Base-by-base conservation (phyloP, 2,329 filamentous ascomycete genomes). In the Alternaria tenuissima region DNA sequence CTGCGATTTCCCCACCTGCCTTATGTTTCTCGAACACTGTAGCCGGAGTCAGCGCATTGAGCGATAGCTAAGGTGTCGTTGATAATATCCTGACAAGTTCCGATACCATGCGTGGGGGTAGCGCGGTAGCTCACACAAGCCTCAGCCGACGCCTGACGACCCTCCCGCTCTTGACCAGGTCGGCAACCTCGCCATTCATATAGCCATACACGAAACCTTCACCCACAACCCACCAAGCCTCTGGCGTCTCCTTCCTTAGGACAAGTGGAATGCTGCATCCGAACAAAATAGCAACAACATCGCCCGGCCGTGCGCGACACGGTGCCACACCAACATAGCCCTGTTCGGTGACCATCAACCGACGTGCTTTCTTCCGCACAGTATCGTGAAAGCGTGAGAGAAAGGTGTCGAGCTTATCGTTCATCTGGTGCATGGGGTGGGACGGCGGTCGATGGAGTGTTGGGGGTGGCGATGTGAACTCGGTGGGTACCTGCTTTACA, bases 181-280 rank as follows among this genome's bases (percentile, higher is more conserved):
- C 39, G 12, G 61, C 55, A 22, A 66, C 54, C 49, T 76, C 68
- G 11, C 73, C 72, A 32, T 71, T 69, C 74, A 76, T 75, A n/a
- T 62, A 64, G 11, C 67, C 66, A 53, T 74, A 54, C 16, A 70
- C 57, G 47, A 75, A 76, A 7, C 59, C 70, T 42, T 76, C 74
- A 1, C 74, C 74, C 18, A 76, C 61, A 7, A 76, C 65, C 26
- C 66, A 59, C 68, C 68, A 76, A 2, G 58, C 61, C 14, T 74
- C 63, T 49, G 52, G 59, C 2, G 41, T 28, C 8, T 58, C 38
- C n/a, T 47, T 44, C 9, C 75, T 62, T 6, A 79, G 46, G 0
- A 79, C 62, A 18, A 79, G 66, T 3, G 77, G 77, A 5, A 79
- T 77, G 46, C 72, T 77, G 48, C 77, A 79, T 0, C 75, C 76